These are phyloP conservation scores for Dalbergia cultrata DNA, from an alignment of 306 rosid species.

Conservation along the genomic window DNA sequence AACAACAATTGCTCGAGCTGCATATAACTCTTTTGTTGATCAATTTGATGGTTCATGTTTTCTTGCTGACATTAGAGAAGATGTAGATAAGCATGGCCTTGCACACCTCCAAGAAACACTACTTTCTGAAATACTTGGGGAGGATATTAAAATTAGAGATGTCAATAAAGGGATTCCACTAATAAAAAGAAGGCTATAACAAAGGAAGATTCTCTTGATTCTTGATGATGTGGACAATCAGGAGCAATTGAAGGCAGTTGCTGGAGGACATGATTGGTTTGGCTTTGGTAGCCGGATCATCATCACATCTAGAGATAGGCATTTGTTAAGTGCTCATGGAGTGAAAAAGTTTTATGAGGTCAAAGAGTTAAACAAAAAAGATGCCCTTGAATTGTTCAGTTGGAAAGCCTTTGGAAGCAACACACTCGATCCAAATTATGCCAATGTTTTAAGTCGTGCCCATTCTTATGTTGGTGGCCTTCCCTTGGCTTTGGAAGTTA, in stretches of 20 bases:
- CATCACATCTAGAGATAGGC: conserved; percentile 16
- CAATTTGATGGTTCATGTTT: conserved; percentile 22
- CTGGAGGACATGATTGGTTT: conserved; percentile 22
- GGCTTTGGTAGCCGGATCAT: too few relatives aligned
- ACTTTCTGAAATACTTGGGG: conserved; percentile 24
- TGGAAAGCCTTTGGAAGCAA: conserved; percentile 25
- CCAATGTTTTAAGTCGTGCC: background rate
- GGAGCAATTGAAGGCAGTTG: conserved; percentile 20
- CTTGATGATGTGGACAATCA: conserved; percentile 21
- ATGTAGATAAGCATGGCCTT: background rate
- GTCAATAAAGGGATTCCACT: background rate
- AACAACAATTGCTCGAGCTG: conserved; percentile 27
- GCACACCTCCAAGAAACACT: conserved; percentile 21
- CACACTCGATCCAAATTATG: background rate
- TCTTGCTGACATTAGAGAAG: conserved; percentile 17
- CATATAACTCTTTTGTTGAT: background rate
- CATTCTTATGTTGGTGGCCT: background rate
- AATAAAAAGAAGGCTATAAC: conserved; percentile 16
- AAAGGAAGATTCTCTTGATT: conserved; percentile 24
- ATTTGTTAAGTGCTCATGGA: background rate
- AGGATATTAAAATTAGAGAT: conserved; percentile 9
- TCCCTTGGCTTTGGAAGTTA: conserved; percentile 2
- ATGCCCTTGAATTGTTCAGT: conserved; percentile 23
- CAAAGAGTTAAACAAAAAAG: conserved; percentile 1
- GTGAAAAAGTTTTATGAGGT: conserved; percentile 9